These are phyloP conservation scores for Penicillium sp. DNA, from an alignment of 2,329 filamentous ascomycete genomes.

Conservation along the genomic window DNA sequence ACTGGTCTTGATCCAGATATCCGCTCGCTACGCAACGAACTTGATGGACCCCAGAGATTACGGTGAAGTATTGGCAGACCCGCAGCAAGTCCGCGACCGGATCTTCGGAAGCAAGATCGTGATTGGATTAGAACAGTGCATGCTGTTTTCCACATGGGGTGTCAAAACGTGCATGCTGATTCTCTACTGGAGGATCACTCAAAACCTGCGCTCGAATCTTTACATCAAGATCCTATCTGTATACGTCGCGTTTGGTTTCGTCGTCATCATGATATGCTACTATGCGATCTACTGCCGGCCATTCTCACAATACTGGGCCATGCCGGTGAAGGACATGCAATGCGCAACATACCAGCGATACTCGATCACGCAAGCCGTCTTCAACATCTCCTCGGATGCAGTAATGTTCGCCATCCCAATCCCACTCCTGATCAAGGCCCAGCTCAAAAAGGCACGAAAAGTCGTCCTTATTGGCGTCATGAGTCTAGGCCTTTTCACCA, in stretches of 20 bases:
- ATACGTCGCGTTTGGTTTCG: slow-evolving; percentile 43
- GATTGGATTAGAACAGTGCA: slow-evolving; percentile 47
- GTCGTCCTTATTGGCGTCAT: slow-evolving; percentile 34
- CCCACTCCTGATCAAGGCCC: slow-evolving; percentile 34
- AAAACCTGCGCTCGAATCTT: slow-evolving; percentile 31
- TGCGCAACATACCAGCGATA: slow-evolving; percentile 41
- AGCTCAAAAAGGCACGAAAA: slow-evolving; percentile 34
- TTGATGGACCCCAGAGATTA: slow-evolving; percentile 36
- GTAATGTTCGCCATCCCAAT: slow-evolving; percentile 39
- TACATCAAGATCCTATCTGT: slow-evolving; percentile 39
- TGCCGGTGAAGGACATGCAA: slow-evolving; percentile 39
- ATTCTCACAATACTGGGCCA: slow-evolving; percentile 48
- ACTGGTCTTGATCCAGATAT: slow-evolving; percentile 36
- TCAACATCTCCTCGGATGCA: slow-evolving; percentile 42
- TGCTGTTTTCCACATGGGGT: slow-evolving; percentile 47
- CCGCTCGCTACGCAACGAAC: slow-evolving; percentile 36
- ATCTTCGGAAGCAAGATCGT: slow-evolving; percentile 49
- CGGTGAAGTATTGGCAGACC: slow-evolving; percentile 27
- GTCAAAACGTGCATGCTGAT: slow-evolving; percentile 50
- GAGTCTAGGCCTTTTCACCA: slow-evolving; percentile 38
- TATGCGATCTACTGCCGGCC: slow-evolving; percentile 48
- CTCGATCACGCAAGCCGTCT: slow-evolving; percentile 42
- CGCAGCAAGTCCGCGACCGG: slow-evolving; percentile 40
- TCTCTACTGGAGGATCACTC: slow-evolving; percentile 47
- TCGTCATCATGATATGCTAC: slow-evolving; percentile 48